phyloP scores from a whole-genome alignment of 352 stramenopile genomes.

The Elongisporangium anandrum region DNA sequence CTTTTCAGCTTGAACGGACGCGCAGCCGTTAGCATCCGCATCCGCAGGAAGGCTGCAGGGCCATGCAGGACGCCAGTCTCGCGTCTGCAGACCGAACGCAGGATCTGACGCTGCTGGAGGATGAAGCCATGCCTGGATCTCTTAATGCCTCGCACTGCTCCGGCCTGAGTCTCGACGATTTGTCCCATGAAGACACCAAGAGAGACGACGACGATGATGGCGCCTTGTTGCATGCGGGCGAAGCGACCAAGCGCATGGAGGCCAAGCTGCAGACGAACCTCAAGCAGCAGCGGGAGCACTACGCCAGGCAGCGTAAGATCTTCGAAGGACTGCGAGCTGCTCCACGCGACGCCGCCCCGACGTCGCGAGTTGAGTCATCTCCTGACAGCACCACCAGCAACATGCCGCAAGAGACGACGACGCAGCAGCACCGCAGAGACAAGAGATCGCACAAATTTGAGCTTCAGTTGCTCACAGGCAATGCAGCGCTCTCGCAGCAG shows the following conservation, averaged over 20 bases:
- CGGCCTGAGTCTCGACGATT: conserved; percentile 36
- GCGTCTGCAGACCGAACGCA: no score
- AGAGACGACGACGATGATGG: conserved; percentile 2
- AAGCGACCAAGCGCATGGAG: conserved; percentile 30
- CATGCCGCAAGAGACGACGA: no score
- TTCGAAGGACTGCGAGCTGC: conserved; percentile 48
- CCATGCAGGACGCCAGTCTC: no score
- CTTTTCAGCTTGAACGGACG: no score
- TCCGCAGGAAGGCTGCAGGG: no score
- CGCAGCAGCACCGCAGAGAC: no score
- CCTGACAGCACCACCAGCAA: conserved; percentile 2
- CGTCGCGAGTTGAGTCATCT: conserved; percentile 3
- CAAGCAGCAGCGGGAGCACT: conserved; percentile 55
- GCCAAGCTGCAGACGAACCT: conserved; percentile 46
- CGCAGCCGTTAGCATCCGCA: no score
- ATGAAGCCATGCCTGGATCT: no score
- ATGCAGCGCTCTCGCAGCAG: background rate
- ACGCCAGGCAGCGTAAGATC: conserved; percentile 48
- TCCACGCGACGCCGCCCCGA: conserved; percentile 4
- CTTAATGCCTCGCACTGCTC: no score
- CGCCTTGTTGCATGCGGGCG: conserved; percentile 6
- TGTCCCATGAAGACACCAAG: conserved; percentile 18
- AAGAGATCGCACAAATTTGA: no score
- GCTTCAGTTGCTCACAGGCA: conserved; percentile 3
- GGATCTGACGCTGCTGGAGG: no score